A percentile compares a stretch with the other conserved stretches of the same genome.
These are phyloP conservation scores for Dioszegia aurantiaca DNA, from an alignment of 768 basidiomycete species.

Conservation along the genomic window DNA sequence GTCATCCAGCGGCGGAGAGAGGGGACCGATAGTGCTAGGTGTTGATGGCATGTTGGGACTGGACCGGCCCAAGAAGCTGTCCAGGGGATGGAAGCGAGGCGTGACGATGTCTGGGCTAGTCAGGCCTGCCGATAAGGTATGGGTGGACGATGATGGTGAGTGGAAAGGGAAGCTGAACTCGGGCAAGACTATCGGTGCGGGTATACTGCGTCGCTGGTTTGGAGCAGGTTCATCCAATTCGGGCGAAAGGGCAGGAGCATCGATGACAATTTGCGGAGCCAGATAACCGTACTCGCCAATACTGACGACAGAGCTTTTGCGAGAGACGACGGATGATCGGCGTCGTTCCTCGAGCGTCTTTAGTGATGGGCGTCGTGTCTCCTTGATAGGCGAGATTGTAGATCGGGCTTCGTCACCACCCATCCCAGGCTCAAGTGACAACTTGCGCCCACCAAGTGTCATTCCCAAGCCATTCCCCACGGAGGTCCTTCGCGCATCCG, in stretches of 20 bases:
- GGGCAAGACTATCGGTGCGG: slow-evolving; percentile 28
- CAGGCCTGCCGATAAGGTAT: not conserved
- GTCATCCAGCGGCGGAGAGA: slow-evolving; percentile 7
- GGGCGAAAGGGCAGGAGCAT: slow-evolving; percentile 19
- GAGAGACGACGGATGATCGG: slow-evolving; percentile 16
- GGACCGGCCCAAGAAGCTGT: slow-evolving; percentile 32
- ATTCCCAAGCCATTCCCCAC: not conserved
- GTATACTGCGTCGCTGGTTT: slow-evolving; percentile 17
- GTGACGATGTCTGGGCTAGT: slow-evolving; percentile 11
- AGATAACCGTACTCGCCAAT: slow-evolving; percentile 43
- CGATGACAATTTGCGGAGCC: slow-evolving; percentile 40
- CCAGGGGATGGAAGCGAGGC: slow-evolving; percentile 35
- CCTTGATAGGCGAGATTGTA: not conserved
- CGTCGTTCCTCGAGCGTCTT: slow-evolving; percentile 4
- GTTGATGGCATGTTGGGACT: slow-evolving; percentile 15
- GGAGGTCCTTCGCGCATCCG: not conserved
- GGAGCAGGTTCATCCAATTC: not conserved
- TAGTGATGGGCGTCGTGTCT: slow-evolving; percentile 1
- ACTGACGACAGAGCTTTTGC: slow-evolving; percentile 39
- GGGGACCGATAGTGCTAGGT: slow-evolving; percentile 6
- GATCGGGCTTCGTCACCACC: not conserved
- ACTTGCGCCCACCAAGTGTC: not conserved
- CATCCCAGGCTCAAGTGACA: not conserved
- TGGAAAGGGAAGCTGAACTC: slow-evolving; percentile 21
- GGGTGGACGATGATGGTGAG: slow-evolving; percentile 11